phyloP scores from a whole-genome alignment of 2,329 filamentous ascomycete species.

The Cladophialophora exuberans region DNA sequence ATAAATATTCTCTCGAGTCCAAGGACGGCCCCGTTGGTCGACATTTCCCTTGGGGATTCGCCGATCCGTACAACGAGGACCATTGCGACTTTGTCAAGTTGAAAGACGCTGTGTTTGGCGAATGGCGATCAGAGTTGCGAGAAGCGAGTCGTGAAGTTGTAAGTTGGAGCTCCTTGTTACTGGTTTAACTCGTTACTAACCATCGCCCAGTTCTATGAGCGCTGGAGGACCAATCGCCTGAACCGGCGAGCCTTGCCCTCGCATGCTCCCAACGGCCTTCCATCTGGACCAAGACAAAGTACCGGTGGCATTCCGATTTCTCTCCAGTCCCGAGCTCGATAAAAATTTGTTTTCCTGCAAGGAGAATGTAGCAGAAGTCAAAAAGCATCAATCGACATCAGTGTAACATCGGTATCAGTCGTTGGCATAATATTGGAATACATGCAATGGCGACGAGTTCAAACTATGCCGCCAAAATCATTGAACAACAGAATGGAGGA shows the following conservation, averaged over 20 bases:
- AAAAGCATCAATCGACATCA: constrained; percentile 4
- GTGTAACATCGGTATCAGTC: neutral
- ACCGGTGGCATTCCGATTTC: constrained; percentile 21
- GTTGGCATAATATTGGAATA: constrained; percentile 7
- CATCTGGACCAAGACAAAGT: constrained; percentile 25
- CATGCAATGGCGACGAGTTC: neutral
- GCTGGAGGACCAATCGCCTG: constrained; percentile 30
- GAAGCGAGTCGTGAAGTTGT: constrained; percentile 76
- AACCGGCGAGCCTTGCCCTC: constrained; percentile 23
- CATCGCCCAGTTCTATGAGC: constrained; percentile 23
- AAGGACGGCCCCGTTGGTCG: constrained; percentile 66
- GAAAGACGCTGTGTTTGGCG: constrained; percentile 88
- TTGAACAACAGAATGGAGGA: neutral
- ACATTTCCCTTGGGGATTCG: constrained; percentile 95
- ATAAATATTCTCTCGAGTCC: constrained; percentile 71
- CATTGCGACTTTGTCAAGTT: constrained; percentile 94
- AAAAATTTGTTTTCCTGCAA: neutral
- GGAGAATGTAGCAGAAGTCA: neutral
- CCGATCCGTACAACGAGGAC: constrained; percentile 84
- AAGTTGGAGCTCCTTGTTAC: constrained; percentile 64
- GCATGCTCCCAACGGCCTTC: constrained; percentile 20
- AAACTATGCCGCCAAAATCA: neutral
- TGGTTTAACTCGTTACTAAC: constrained; percentile 31
- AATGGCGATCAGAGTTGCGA: constrained; percentile 89
- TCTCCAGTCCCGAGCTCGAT: constrained; percentile 22